These are phyloP conservation scores for Fraxinus platypoda DNA, from an alignment of 305 asterid species.

Conservation along the genomic window DNA sequence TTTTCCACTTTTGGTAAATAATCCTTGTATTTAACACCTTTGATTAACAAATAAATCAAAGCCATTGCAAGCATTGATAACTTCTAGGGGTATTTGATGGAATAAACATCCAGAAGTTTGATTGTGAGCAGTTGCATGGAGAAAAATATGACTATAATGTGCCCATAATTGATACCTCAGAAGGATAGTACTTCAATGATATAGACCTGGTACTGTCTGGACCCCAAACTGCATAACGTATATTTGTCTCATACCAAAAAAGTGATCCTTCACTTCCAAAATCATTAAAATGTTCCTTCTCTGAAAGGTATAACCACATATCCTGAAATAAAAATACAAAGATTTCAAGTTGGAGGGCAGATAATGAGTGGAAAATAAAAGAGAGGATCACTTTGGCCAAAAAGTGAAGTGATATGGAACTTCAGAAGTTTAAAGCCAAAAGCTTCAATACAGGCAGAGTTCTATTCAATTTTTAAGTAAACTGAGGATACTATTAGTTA, in stretches of 20 bases:
- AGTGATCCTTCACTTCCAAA: conserved; percentile 77
- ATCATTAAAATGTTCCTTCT: conserved; percentile 65
- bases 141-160: conserved; percentile 4
- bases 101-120: conserved; percentile 2
- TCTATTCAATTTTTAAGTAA: neutral
- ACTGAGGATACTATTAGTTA: neutral
- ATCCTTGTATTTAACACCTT: conserved; percentile 4
- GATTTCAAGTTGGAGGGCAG: conserved; percentile 8
- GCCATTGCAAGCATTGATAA: neutral
- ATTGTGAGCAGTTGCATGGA: conserved; percentile 1
- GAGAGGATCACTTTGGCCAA: neutral
- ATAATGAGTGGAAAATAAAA: conserved; percentile 5
- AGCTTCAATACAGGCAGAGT: neutral
- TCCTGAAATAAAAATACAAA: conserved; percentile 47
- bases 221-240: conserved; percentile 94
- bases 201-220: conserved; percentile 68
- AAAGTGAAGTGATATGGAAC: neutral
- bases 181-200: conserved; percentile 70
- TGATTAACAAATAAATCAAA: conserved; percentile 5
- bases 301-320: conserved; percentile 91
- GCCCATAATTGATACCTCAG: conserved; percentile 57
- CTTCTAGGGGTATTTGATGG: neutral
- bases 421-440: neutral
- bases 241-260: conserved; percentile 88
- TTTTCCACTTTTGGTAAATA: neutral